Percentiles rank a stretch among this genome's conserved stretches.
Evolutionary conservation across 345 rosid species (phyloP).

Genomic region (Populus euphratica): DNA sequence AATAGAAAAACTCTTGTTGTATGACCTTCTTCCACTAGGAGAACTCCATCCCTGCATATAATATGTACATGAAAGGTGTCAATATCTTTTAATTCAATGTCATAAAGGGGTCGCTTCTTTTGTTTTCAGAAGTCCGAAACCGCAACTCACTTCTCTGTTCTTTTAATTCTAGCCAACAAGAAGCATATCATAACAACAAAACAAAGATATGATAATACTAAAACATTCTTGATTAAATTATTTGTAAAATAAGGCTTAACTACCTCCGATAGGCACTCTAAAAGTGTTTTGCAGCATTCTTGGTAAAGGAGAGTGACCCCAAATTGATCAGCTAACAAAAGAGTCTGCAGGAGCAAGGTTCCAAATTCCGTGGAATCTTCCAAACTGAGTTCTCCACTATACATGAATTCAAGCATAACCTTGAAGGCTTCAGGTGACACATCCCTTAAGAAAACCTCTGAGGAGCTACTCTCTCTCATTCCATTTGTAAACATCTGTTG

Average conservation of each 20-base stretch:
- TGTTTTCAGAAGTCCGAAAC: conserved; percentile 67
- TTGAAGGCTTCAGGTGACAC: conserved; percentile 70
- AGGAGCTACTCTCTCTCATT: conserved; percentile 80
- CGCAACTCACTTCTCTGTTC: conserved; percentile 60
- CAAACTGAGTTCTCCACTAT: conserved; percentile 63
- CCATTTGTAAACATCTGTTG: conserved; percentile 96
- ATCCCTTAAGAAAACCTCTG: conserved; percentile 64
- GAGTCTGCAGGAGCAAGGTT: conserved; percentile 73
- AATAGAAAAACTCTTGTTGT: conserved; percentile 82
- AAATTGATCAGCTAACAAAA: conserved; percentile 79
- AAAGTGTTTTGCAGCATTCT: conserved; percentile 89
- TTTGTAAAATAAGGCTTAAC: conserved; percentile 24
- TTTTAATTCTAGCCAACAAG: conserved; percentile 49
- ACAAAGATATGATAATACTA: conserved; percentile 2
- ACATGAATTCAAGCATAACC: conserved; percentile 83
- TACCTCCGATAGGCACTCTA: conserved; percentile 94
- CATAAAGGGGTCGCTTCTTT: conserved; percentile 58
- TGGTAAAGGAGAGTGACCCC: conserved; percentile 84
- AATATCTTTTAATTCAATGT: conserved; percentile 60
- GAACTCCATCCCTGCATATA: conserved; percentile 98
- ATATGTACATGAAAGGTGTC: conserved; percentile 81
- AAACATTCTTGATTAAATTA: conserved; percentile 10
- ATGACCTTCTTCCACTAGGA: conserved; percentile 81
- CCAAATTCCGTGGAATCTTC: conserved; percentile 60
- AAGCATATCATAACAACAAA: conserved; percentile 31